These are phyloP conservation scores for Mortierella antarctica DNA, from an alignment of 192 early-diverging fungal species.

Conservation along the genomic window DNA sequence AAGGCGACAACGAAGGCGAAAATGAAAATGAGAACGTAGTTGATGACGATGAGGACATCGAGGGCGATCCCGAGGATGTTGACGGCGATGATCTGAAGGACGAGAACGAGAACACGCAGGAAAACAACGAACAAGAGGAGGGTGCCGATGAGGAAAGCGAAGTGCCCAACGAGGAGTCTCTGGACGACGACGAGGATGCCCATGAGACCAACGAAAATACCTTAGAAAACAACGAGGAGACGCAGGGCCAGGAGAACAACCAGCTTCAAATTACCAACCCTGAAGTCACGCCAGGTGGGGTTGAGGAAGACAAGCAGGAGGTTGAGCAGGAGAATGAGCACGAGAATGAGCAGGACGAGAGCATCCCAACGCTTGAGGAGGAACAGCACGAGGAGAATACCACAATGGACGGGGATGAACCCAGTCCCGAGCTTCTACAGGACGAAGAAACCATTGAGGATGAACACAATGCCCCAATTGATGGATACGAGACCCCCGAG, in stretches of 20 bases:
- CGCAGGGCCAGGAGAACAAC: too few relatives aligned
- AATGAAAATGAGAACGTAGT: too few relatives aligned
- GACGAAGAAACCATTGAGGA: too few relatives aligned
- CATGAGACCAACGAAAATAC: not conserved
- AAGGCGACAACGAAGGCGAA: too few relatives aligned
- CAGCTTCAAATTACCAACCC: too few relatives aligned
- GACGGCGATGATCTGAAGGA: not conserved
- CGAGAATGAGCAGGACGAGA: not conserved
- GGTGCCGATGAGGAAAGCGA: not conserved
- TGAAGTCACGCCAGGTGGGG: not conserved
- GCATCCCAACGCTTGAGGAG: too few relatives aligned
- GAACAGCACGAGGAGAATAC: too few relatives aligned
- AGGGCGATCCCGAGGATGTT: not conserved
- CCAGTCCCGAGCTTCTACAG: too few relatives aligned
- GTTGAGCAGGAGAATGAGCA: not conserved
- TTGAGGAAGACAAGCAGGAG: not conserved
- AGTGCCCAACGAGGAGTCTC: not conserved
- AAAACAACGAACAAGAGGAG: not conserved
- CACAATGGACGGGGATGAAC: too few relatives aligned
- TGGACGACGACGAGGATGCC: not conserved
- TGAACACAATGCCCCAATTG: too few relatives aligned
- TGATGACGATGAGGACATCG: not conserved
- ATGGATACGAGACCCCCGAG: too few relatives aligned
- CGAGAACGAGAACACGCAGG: not conserved
- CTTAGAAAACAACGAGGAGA: too few relatives aligned